Evolutionary conservation across 768 basidiomycete genomes (phyloP), one percentile per base, ranked within the genome.

Genomic region (Trametes gibbosa): DNA sequence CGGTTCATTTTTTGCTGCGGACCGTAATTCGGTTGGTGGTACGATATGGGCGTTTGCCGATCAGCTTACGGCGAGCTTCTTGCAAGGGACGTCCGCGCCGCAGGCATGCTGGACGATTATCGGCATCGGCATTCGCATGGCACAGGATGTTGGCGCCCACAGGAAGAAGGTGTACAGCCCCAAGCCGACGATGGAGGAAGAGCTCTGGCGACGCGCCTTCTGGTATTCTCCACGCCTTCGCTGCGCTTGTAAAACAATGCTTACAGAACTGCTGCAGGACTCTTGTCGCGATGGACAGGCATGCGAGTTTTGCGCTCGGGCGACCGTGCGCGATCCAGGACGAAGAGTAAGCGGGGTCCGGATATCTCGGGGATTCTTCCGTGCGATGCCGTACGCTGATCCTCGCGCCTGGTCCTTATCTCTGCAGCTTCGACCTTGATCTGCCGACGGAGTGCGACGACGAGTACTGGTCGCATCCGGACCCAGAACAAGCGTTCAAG

Each of bases 381-480:
- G 17, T 14, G 13, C 16, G 13, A 8, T 14, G 13, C 13, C 37
- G 10, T 6, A 39, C 34, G 37, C 37, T 39, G 37, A 32, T 10
- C 29, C 4, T 32, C 29, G 29, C 10, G 10, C 10, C 29, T 10
- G 29, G 29, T 10, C 29, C 29, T 32, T 32, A 32, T 32, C 29
- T 32, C 10, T 14, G 37, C 63, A 90, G 89, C 65, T 86, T 89
- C 65, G 90, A 93, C 63, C 75, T 87, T 6, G 89, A 90, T 52
- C 72, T 85, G 34, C 90, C 90, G 40, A 78, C 90, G 6, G 90
- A 92, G 70, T 86, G 93, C 14, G 90, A 95, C 63, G 87, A 89
- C 65, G 83, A 86, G 61, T 92, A 84, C 68, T 95, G 90, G 91
- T 79, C 84, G 17, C 73, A 72, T 39, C 73, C 75, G 27, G 84